phyloP scores from a whole-genome alignment of 1,139 yeast genomes.

The Wickerhamomyces sp. region DNA sequence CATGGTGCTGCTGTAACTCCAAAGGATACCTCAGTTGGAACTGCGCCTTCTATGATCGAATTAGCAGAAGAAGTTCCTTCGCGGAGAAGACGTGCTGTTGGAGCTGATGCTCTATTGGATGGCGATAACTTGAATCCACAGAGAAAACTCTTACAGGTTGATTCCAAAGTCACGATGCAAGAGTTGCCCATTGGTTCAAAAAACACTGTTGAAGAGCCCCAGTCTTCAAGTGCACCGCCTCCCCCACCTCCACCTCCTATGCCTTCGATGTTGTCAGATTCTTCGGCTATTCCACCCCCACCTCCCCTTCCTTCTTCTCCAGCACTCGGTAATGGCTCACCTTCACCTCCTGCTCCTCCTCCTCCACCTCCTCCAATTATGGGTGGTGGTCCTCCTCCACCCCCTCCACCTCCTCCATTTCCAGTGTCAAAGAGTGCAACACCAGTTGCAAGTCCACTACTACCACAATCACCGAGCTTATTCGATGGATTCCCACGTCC shows the following conservation, averaged over 20 bases:
- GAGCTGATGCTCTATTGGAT: neutral
- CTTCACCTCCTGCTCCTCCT: slow-evolving; percentile 39
- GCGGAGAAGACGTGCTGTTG: too few relatives aligned
- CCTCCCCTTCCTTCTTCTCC: slow-evolving; percentile 27
- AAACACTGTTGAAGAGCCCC: neutral
- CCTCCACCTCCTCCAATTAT: slow-evolving; percentile 28
- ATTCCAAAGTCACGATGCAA: neutral
- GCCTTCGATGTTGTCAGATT: slow-evolving; percentile 21
- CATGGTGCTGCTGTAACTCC: neutral
- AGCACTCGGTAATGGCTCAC: slow-evolving; percentile 22
- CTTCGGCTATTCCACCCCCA: slow-evolving; percentile 21
- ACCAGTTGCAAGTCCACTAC: slow-evolving; percentile 29
- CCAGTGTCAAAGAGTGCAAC: slow-evolving; percentile 23
- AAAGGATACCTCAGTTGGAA: neutral
- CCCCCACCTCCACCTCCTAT: slow-evolving; percentile 30
- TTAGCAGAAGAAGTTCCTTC: neutral
- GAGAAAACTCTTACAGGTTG: neutral
- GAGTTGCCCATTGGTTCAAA: neutral
- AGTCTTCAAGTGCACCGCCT: slow-evolving; percentile 8
- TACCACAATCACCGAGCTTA: slow-evolving; percentile 36
- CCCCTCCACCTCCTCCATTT: slow-evolving; percentile 34
- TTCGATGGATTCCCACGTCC: slow-evolving; percentile 69
- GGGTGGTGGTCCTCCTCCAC: slow-evolving; percentile 30
- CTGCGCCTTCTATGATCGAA: neutral
- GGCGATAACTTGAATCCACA: neutral